phyloP scores from a whole-genome alignment of 2,329 filamentous ascomycete genomes.

The Penicillium crustosum region DNA sequence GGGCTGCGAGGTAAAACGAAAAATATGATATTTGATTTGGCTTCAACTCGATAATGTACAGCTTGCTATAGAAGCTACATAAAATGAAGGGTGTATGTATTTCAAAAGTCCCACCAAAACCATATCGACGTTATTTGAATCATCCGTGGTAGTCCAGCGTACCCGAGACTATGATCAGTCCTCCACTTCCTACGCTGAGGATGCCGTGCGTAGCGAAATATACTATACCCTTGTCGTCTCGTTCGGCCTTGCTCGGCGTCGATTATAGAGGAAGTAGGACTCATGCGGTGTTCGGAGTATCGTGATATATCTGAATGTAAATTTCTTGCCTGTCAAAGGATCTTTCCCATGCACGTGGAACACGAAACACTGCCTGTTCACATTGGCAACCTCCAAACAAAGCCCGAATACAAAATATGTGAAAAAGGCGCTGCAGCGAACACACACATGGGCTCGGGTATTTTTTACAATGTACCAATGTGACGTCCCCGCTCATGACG shows the following conservation, averaged over 20 bases:
- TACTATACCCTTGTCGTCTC: neutral
- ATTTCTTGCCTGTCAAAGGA: neutral
- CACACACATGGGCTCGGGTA: neutral
- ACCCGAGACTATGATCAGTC: neutral
- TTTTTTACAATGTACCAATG: constrained; percentile 2
- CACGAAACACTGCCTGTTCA: neutral
- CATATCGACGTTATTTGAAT: neutral
- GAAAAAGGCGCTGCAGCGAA: neutral
- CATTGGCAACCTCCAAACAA: neutral
- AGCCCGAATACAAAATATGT: neutral
- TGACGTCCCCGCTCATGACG: neutral
- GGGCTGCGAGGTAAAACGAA: constrained; percentile 11
- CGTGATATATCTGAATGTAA: neutral
- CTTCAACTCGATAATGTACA: neutral
- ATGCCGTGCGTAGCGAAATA: neutral
- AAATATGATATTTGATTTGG: neutral
- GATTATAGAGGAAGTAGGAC: neutral
- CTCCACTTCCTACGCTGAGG: neutral
- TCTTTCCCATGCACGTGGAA: neutral
- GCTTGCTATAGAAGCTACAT: neutral
- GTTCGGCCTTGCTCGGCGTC: neutral
- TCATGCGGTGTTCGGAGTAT: neutral
- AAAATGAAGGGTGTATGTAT: neutral
- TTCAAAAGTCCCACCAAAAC: neutral
- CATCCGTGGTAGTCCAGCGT: neutral